These are phyloP conservation scores for Ottelia alismoides DNA, from an alignment of 106 monocot species.

Conservation along the genomic window DNA sequence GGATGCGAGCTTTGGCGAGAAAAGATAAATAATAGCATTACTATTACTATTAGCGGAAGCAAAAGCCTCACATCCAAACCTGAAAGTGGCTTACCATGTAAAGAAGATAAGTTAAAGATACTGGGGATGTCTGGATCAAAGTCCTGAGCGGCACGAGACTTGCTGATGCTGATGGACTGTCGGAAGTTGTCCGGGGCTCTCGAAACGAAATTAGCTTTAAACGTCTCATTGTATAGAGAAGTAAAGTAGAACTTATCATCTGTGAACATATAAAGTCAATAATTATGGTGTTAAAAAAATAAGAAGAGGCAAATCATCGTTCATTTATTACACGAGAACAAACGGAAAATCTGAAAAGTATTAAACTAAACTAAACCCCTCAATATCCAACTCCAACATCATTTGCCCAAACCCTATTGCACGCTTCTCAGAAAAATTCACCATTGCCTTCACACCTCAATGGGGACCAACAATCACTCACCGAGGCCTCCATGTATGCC, in stretches of 20 bases:
- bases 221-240: constrained; percentile 71
- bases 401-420: too few relatives aligned
- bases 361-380: too few relatives aligned
- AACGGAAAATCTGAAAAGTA: too few relatives aligned
- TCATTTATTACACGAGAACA: too few relatives aligned
- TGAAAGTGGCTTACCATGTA: constrained; percentile 61
- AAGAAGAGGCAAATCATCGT: too few relatives aligned
- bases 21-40: not conserved
- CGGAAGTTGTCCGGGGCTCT: constrained; percentile 41
- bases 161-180: constrained; percentile 24
- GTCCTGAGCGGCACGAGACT: constrained; percentile 59
- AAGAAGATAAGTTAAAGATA: constrained; percentile 81
- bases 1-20: constrained; percentile 55
- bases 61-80: not conserved
- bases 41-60: not conserved
- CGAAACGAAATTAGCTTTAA: constrained; percentile 73
- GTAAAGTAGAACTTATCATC: constrained; percentile 71
- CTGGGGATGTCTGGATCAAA: constrained; percentile 67
- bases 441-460: too few relatives aligned
- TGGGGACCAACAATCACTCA: too few relatives aligned
- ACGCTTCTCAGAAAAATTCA: too few relatives aligned
- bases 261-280: constrained; percentile 7
- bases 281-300: too few relatives aligned
- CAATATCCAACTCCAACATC: constrained; percentile 89
- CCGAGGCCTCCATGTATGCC: too few relatives aligned